phyloP scores from a whole-genome alignment of 164 flowering plant genomes.

The Vitis rotundifolia region DNA sequence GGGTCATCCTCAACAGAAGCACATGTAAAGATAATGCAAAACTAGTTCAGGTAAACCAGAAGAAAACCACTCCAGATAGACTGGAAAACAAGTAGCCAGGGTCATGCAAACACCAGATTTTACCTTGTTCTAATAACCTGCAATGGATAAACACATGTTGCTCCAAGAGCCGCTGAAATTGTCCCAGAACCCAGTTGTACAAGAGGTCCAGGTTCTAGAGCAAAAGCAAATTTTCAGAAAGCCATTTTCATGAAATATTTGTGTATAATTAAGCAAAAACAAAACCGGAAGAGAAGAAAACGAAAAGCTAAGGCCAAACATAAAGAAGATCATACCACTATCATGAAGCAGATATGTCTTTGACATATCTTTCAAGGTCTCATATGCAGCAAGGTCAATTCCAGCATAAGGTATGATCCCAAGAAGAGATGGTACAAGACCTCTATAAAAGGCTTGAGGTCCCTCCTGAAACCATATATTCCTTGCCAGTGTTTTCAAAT shows the following conservation, averaged over 20 bases:
- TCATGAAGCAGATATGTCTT: constrained; percentile 68
- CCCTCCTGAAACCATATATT: constrained; percentile 94
- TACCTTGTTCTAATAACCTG: constrained; percentile 98
- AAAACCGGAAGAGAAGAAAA: neutral
- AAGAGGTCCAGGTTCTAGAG: constrained; percentile 45
- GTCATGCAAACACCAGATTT: constrained; percentile 37
- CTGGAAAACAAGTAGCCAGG: constrained; percentile 41
- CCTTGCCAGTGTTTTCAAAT: constrained; percentile 52
- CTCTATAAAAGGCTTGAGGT: constrained; percentile 86
- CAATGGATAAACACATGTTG: constrained; percentile 94
- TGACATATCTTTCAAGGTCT: constrained; percentile 92
- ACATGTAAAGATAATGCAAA: neutral
- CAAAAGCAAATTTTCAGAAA: neutral
- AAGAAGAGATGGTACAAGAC: constrained; percentile 87
- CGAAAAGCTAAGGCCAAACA: neutral
- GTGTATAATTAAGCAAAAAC: neutral
- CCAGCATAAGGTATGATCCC: constrained; percentile 98
- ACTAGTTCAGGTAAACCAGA: neutral
- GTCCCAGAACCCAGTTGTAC: constrained; percentile 94
- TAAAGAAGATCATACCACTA: constrained; percentile 42
- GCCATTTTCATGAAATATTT: neutral
- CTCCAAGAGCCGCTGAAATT: constrained; percentile 93
- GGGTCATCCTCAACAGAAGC: constrained; percentile 1
- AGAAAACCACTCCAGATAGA: too few species aligned
- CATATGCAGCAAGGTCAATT: constrained; percentile 93